These are phyloP conservation scores for Leccinum imitatum DNA, from an alignment of 768 basidiomycete genomes.

Conservation along the genomic window DNA sequence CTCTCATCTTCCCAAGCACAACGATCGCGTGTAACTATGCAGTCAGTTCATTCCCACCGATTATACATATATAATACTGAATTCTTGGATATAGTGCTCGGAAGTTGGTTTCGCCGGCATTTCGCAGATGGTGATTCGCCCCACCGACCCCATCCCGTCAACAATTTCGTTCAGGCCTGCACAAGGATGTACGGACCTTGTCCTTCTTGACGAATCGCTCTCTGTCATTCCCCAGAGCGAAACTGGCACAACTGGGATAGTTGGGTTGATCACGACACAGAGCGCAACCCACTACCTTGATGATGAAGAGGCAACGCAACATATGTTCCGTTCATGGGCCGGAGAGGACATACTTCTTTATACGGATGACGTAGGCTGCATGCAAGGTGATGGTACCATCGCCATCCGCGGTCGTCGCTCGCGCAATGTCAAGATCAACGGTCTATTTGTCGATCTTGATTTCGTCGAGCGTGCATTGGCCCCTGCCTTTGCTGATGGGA, in stretches of 20 bases:
- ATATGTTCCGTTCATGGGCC: conserved; percentile 18
- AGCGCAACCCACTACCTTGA: conserved; percentile 15
- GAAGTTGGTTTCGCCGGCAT: conserved; percentile 18
- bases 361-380: conserved; percentile 17
- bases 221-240: conserved; percentile 8
- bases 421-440: conserved; percentile 18
- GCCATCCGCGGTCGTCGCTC: conserved; percentile 15
- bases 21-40: conserved; percentile 18
- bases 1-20: conserved; percentile 10
- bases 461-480: conserved; percentile 18
- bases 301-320: conserved; percentile 13
- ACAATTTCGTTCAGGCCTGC: conserved; percentile 12
- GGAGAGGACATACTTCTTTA: conserved; percentile 15
- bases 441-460: conserved; percentile 17
- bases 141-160: conserved; percentile 15
- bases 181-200: conserved; percentile 10
- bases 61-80: not conserved
- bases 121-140: conserved; percentile 14
- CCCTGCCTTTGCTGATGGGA: conserved; percentile 11
- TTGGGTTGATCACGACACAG: conserved; percentile 13
- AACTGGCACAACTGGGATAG: conserved; percentile 7
- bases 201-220: conserved; percentile 17
- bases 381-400: conserved; percentile 18
- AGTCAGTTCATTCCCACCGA: not conserved
- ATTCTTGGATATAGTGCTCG: conserved; percentile 7